Evolutionary conservation across 1,139 yeast species (phyloP).

Genomic region (Blastobotrys serpentis): DNA sequence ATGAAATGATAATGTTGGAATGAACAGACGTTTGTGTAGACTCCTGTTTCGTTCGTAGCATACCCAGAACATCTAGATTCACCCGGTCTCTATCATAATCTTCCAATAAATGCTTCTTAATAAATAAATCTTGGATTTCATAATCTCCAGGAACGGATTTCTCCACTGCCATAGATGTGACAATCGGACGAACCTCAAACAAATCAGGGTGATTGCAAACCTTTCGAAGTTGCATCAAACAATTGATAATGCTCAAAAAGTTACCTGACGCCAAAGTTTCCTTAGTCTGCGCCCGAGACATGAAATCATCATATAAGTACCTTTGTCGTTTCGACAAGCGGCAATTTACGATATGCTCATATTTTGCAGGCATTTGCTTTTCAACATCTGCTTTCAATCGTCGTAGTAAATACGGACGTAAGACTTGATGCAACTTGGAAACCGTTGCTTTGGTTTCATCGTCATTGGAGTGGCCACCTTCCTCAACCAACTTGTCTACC

Average conservation of each 20-base stretch:
- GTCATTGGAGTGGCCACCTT: constrained; percentile 58
- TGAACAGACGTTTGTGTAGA: constrained; percentile 16
- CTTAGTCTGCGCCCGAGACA: constrained; percentile 94
- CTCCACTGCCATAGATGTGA: constrained; percentile 80
- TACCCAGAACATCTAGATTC: constrained; percentile 59
- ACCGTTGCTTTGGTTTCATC: constrained; percentile 82
- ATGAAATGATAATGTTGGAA: constrained; percentile 25
- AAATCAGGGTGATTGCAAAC: constrained; percentile 98
- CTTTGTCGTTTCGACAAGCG: constrained; percentile 90
- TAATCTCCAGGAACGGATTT: constrained; percentile 59
- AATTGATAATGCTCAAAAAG: constrained; percentile 89
- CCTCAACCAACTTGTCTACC: constrained; percentile 86
- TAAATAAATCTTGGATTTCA: constrained; percentile 44
- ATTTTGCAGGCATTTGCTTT: constrained; percentile 97
- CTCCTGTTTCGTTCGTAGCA: constrained; percentile 55
- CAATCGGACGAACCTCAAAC: constrained; percentile 92
- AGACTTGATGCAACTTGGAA: constrained; percentile 83
- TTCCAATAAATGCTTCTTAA: constrained; percentile 44
- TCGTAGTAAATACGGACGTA: constrained; percentile 87
- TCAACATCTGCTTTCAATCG: constrained; percentile 96
- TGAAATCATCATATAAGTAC: constrained; percentile 89
- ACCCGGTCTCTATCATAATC: constrained; percentile 37
- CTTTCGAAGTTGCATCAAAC: constrained; percentile 96
- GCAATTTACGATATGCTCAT: constrained; percentile 92
- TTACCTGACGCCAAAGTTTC: constrained; percentile 95